phyloP scores from a whole-genome alignment of 1,284 basidiomycete species.

The Neolentinus lepideus region DNA sequence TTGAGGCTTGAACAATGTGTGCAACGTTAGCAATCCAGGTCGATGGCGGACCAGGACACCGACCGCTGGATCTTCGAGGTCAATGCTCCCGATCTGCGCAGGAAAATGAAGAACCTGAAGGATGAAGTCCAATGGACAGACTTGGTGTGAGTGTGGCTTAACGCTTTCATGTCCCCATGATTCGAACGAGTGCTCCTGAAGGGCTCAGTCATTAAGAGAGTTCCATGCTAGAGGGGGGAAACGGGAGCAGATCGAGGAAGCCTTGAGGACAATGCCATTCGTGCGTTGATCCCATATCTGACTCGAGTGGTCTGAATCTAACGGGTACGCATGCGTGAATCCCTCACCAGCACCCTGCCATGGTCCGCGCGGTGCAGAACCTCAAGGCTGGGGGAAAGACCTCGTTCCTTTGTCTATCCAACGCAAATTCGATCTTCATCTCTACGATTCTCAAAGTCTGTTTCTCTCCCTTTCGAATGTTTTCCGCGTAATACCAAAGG shows the following conservation, averaged over 20 bases:
- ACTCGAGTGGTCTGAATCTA: not conserved
- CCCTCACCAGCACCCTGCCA: conserved; percentile 80
- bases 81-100: conserved; percentile 77
- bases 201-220: conserved; percentile 70
- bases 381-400: conserved; percentile 70
- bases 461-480: conserved; percentile 3
- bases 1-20: not conserved
- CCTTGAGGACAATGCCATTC: conserved; percentile 81
- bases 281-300: conserved; percentile 39
- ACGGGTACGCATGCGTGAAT: not conserved
- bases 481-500: too few relatives aligned
- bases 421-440: conserved; percentile 93
- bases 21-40: conserved; percentile 38
- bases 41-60: conserved; percentile 91
- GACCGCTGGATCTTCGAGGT: conserved; percentile 97
- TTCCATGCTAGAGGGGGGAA: conserved; percentile 64
- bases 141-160: conserved; percentile 61
- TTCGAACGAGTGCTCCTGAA: conserved; percentile 24
- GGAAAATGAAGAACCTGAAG: conserved; percentile 74
- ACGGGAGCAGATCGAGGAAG: conserved; percentile 68
- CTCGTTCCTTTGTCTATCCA: conserved; percentile 88
- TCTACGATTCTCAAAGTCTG: conserved; percentile 77
- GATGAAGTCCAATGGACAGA: conserved; percentile 86
- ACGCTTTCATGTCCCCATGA: not conserved
- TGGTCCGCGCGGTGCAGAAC: conserved; percentile 80